Percentiles rank a stretch among this genome's conserved stretches.
phyloP scores from a whole-genome alignment of 495 filamentous ascomycete genomes.

The Penicillium longicatenatum region DNA sequence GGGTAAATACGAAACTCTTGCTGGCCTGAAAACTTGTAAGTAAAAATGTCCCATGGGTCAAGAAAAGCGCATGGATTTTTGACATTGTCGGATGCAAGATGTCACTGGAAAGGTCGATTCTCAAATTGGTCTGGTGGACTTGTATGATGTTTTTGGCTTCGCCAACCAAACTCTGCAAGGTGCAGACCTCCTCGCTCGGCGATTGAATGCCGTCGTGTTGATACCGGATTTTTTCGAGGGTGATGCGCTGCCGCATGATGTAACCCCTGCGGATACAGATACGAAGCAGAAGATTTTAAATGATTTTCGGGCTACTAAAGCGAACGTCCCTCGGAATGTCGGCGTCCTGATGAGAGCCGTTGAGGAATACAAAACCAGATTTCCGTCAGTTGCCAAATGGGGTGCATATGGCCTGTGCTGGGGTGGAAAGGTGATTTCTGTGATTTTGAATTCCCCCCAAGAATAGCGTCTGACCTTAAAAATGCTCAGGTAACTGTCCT shows the following conservation, averaged over 20 bases:
- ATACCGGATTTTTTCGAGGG: slow-evolving; percentile 53
- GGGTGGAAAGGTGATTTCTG: slow-evolving; percentile 44
- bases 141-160: slow-evolving; percentile 60
- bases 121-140: slow-evolving; percentile 43
- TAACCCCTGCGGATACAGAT: slow-evolving; percentile 43
- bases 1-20: slow-evolving; percentile 64
- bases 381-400: slow-evolving; percentile 40
- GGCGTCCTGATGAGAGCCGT: slow-evolving; percentile 27
- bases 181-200: slow-evolving; percentile 51
- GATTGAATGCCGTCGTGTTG: slow-evolving; percentile 40
- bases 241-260: slow-evolving; percentile 27
- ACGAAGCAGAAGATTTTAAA: slow-evolving; percentile 41
- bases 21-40: slow-evolving; percentile 69
- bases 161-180: slow-evolving; percentile 54
- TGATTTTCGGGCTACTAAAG: slow-evolving; percentile 31
- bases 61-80: background rate
- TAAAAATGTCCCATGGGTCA: background rate
- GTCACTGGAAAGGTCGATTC: slow-evolving; percentile 41
- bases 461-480: background rate
- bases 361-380: slow-evolving; percentile 25
- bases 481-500: slow-evolving; percentile 42
- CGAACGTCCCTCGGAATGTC: slow-evolving; percentile 26
- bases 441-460: too few species aligned
- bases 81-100: slow-evolving; percentile 29
- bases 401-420: slow-evolving; percentile 51